A percentile compares a stretch with the other conserved stretches of the same genome.
Evolutionary conservation across 768 basidiomycete genomes (phyloP).

Genomic region (Pisolithus orientalis): DNA sequence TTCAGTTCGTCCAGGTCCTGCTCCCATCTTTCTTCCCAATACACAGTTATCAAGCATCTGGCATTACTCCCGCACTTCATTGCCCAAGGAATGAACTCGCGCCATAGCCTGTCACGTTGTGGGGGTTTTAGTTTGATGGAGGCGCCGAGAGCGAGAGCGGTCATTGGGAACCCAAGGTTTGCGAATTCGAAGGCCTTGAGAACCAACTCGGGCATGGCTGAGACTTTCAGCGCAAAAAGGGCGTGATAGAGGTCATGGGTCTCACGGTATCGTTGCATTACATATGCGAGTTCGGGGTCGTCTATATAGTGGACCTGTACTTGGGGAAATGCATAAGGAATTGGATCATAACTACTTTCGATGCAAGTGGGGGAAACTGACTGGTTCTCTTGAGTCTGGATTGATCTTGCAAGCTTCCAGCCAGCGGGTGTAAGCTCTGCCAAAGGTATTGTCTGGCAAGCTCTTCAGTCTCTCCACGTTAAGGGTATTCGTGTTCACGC

Average conservation of each 20-base stretch:
- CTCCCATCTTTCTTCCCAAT: conserved; percentile 95
- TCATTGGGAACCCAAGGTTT: conserved; percentile 87
- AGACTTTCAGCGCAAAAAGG: conserved; percentile 81
- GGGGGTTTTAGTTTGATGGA: conserved; percentile 28
- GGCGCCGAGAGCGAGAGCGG: conserved; percentile 65
- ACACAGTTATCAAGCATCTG: conserved; percentile 77
- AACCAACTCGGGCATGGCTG: conserved; percentile 85
- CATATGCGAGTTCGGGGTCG: conserved; percentile 93
- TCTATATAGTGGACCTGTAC: conserved; percentile 86
- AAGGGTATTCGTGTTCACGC: conserved; percentile 70
- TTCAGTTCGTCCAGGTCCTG: conserved; percentile 79
- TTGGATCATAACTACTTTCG: background rate
- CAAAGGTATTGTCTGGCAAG: conserved; percentile 78
- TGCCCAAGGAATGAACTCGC: conserved; percentile 92
- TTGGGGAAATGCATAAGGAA: conserved; percentile 1
- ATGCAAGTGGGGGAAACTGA: conserved; percentile 31
- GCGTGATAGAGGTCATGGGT: conserved; percentile 98
- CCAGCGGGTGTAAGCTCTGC: conserved; percentile 85
- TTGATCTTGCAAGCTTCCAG: conserved; percentile 81
- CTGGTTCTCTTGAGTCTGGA: conserved; percentile 90
- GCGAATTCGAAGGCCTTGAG: conserved; percentile 93
- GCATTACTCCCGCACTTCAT: conserved; percentile 73
- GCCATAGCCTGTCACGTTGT: conserved; percentile 54
- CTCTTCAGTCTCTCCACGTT: conserved; percentile 60
- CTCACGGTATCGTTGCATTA: conserved; percentile 97